Evolutionary conservation across 2,329 filamentous ascomycete species (phyloP), one percentile per base, ranked within the genome.

Genomic region (Coniochaeta prunicola): DNA sequence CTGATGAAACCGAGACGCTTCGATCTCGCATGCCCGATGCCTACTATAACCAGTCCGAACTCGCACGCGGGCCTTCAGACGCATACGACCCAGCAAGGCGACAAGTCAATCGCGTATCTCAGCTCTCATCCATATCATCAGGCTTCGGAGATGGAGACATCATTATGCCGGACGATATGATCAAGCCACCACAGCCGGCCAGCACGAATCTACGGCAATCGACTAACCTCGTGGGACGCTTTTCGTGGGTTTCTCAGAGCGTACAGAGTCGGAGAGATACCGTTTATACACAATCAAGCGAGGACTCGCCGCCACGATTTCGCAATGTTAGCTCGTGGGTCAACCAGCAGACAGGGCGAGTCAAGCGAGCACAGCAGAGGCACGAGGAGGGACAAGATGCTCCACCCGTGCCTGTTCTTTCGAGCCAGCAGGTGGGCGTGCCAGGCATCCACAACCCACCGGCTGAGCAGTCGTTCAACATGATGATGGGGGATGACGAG

Each of bases 131-230:
- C 0, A 73, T 87, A 4, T 87, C 84, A 0, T 87, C 85, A 0
- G 84, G 84, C 7, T 87, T 87, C 61, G 84, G 84, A 19, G 84
- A 87, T 64, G 82, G 79, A 26, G 81, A 85, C 50, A 82, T 86
- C 30, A 76, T 83, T 33, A 69, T 81, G 28, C 75, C 76, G 5
- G 45, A 58, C 9, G 42, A 56, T 6, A 42, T 56, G 42, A 42
- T 65, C 48, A 56, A 57, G 6, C 71, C 69, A 30, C 63, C 70
- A 15, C 55, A 57, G 38, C 56, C 57, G 19, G 59, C 38, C 50
- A 53, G 57, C 60, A 31, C 57, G 26, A 64, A 57, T 45, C 61
- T 56, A 42, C 55, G 63, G n/a, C 61, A 62, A 40, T 57, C 63
- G 15, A 57, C 36, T 48, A 64, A 65, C 40, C 63, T 60, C 21